Evolutionary conservation across 176 grass and related monocot species (phyloP).

Genomic region (Oryza nivara): DNA sequence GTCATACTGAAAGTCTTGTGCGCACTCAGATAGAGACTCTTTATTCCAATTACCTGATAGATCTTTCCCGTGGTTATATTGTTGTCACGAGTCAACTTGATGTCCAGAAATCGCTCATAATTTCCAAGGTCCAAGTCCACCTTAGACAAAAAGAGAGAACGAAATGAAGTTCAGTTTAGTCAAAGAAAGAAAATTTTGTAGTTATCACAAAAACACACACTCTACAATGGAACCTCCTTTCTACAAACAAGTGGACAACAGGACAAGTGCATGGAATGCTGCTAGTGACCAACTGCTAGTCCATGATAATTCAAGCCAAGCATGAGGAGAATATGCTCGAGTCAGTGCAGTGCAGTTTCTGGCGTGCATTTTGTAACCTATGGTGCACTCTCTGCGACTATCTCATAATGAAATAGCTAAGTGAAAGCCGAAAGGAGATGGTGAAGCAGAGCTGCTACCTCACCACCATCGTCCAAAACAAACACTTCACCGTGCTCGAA

Average conservation of each 20-base stretch:
- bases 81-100: constrained; percentile 97
- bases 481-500: constrained; percentile 98
- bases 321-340: neutral
- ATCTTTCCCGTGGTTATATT: constrained; percentile 99
- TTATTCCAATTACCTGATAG: constrained; percentile 76
- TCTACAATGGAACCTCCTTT: neutral
- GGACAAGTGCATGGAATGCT: constrained; percentile 40
- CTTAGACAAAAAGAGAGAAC: constrained; percentile 46
- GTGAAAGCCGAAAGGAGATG: neutral
- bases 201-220: neutral
- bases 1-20: neutral
- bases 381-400: neutral
- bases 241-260: constrained; percentile 24
- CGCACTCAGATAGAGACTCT: constrained; percentile 14
- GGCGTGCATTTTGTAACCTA: constrained; percentile 25
- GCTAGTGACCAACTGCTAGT: neutral
- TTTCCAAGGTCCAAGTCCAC: constrained; percentile 99
- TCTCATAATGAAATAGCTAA: neutral
- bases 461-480: constrained; percentile 96
- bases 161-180: constrained; percentile 11
- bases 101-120: constrained; percentile 94
- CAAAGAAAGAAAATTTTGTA: constrained; percentile 19
- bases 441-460: constrained; percentile 61
- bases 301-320: constrained; percentile 3
- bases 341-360: constrained; percentile 16